Conservation (phyloP, 768 basidiomycete genomes). For the Hypholoma fasciculare region DNA sequence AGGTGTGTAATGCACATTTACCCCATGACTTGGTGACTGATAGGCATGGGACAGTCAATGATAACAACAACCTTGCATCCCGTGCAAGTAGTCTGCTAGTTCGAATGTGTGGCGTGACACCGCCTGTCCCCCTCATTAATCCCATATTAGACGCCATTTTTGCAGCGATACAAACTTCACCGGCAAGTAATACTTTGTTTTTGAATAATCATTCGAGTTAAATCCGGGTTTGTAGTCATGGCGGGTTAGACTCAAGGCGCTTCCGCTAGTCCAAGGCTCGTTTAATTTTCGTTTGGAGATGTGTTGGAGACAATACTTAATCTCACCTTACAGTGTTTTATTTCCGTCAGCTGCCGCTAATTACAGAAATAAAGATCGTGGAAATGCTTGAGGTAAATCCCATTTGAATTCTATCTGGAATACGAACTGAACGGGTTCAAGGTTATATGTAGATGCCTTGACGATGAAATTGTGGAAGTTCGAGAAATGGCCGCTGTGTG, state of each 20-base stretch:
- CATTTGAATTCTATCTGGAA: neutral
- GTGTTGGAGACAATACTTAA: neutral
- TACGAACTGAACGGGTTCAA: slow-evolving; percentile 23
- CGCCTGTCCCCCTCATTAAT: slow-evolving; percentile 67
- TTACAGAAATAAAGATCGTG: slow-evolving; percentile 72
- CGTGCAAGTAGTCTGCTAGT: slow-evolving; percentile 72
- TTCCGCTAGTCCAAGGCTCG: slow-evolving; percentile 80
- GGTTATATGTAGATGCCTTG: slow-evolving; percentile 79
- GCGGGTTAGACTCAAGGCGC: slow-evolving; percentile 82
- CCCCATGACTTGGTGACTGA: neutral
- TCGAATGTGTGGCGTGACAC: slow-evolving; percentile 84
- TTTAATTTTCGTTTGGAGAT: neutral
- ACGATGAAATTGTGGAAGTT: slow-evolving; percentile 88
- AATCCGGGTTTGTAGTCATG: slow-evolving; percentile 61
- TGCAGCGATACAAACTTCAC: slow-evolving; percentile 71
- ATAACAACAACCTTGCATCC: slow-evolving; percentile 68
- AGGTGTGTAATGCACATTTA: slow-evolving; percentile 33
- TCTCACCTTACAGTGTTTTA: slow-evolving; percentile 61
- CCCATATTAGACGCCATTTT: slow-evolving; percentile 74
- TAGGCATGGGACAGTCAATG: slow-evolving; percentile 49
- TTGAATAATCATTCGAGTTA: slow-evolving; percentile 1
- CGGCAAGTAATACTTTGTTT: slow-evolving; percentile 43
- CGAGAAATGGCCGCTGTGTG: slow-evolving; percentile 87
- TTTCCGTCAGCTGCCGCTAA: slow-evolving; percentile 84
- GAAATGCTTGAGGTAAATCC: slow-evolving; percentile 72